These are phyloP conservation scores for Adansonia rubrostipa DNA, from an alignment of 441 rosid genomes.

Conservation along the genomic window DNA sequence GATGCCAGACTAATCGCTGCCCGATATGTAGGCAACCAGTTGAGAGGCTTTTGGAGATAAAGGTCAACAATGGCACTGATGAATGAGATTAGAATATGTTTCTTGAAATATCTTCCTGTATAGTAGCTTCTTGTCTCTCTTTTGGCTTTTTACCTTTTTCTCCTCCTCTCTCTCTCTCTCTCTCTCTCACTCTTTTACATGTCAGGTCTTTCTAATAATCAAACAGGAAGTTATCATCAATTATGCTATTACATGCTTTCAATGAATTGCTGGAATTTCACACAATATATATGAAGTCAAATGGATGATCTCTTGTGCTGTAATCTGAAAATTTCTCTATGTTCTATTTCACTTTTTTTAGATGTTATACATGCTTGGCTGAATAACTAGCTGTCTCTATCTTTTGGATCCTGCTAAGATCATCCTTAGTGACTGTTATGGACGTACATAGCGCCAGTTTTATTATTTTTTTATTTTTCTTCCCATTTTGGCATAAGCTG, in stretches of 20 bases:
- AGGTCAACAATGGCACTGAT: slow-evolving; percentile 59
- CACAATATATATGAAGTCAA: too few species aligned
- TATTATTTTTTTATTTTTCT: too few species aligned
- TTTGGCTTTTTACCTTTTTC: not conserved
- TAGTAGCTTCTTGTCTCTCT: slow-evolving; percentile 20
- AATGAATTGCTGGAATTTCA: not conserved
- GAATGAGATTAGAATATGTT: slow-evolving; percentile 39
- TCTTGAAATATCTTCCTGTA: slow-evolving; percentile 29
- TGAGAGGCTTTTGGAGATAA: slow-evolving; percentile 90
- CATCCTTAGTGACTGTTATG: too few species aligned
- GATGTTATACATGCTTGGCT: too few species aligned
- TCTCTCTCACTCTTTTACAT: not conserved
- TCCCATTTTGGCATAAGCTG: too few species aligned
- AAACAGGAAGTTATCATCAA: not conserved
- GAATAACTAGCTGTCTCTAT: too few species aligned
- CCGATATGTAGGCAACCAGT: slow-evolving; percentile 96
- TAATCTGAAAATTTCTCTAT: too few species aligned
- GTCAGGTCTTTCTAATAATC: not conserved
- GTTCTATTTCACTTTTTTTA: too few species aligned
- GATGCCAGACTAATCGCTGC: slow-evolving; percentile 83
- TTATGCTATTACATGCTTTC: too few species aligned
- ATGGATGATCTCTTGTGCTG: too few species aligned
- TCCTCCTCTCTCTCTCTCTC: not conserved
- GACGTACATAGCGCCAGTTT: too few species aligned
- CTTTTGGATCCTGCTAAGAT: too few species aligned